Conservation (phyloP, 352 stramenopile genomes). For the Phytophthora meadii region DNA sequence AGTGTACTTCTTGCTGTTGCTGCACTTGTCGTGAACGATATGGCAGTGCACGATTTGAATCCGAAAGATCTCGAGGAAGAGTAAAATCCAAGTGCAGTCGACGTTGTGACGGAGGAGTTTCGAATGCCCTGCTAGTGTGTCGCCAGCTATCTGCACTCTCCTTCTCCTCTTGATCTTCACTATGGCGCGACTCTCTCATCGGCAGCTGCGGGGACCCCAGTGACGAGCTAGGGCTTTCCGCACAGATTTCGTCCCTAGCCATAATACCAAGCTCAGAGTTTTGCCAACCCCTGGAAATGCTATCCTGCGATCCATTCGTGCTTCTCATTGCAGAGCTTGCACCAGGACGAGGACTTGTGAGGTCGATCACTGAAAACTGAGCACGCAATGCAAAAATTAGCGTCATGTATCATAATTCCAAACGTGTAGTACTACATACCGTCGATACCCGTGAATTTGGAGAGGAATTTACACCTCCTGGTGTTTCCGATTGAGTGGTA, state of each 20-base stretch:
- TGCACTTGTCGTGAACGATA: conserved; percentile 16
- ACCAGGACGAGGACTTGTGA: conserved; percentile 50
- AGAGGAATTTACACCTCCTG: conserved; percentile 12
- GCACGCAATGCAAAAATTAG: conserved; percentile 11
- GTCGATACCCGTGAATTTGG: conserved; percentile 23
- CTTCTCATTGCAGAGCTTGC: conserved; percentile 2
- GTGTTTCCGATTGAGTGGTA: conserved; percentile 5
- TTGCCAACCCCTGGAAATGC: conserved; percentile 9
- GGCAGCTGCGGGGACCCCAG: conserved; percentile 20
- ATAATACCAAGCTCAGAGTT: conserved; percentile 1
- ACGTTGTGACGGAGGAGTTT: conserved; percentile 16
- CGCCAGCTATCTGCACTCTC: conserved; percentile 19
- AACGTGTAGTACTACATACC: conserved; percentile 9
- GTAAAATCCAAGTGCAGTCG: conserved; percentile 53
- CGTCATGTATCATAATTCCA: conserved; percentile 4
- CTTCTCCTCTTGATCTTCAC: conserved; percentile 39
- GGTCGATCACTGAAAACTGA: conserved; percentile 58
- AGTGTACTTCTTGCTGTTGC: conserved; percentile 13
- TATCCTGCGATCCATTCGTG: conserved; percentile 14
- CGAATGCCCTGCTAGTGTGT: conserved; percentile 13
- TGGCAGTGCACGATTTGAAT: conserved; percentile 20
- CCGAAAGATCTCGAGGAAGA: conserved; percentile 15
- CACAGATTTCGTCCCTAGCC: conserved; percentile 55
- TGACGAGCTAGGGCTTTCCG: conserved; percentile 59
- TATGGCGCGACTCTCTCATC: conserved; percentile 5